Conservation (phyloP, 495 filamentous ascomycete genomes). For the Penicillium diatomitis region DNA sequence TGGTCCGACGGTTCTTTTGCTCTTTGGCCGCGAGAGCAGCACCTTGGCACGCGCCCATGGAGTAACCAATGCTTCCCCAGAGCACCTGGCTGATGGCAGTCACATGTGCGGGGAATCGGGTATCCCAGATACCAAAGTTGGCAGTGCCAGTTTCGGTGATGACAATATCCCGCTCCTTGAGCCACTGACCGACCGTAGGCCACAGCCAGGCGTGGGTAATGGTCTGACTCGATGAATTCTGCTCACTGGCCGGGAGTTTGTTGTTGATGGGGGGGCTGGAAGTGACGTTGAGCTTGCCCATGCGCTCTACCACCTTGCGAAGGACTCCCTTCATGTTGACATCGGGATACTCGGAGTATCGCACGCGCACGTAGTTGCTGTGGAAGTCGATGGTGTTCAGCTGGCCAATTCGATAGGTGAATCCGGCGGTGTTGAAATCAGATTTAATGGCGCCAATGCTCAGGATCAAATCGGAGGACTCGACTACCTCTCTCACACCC, state of each 20-base stretch:
- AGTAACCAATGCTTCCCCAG: slow-evolving; percentile 83
- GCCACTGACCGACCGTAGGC: slow-evolving; percentile 70
- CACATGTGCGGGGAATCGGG: slow-evolving; percentile 66
- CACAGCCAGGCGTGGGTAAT: slow-evolving; percentile 87
- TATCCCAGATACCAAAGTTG: slow-evolving; percentile 87
- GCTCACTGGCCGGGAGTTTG: slow-evolving; percentile 45
- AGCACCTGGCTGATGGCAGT: slow-evolving; percentile 76
- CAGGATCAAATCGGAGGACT: slow-evolving; percentile 74
- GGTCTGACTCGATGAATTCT: slow-evolving; percentile 29
- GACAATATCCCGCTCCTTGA: slow-evolving; percentile 67
- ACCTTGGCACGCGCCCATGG: slow-evolving; percentile 69
- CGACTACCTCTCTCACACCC: slow-evolving; percentile 63
- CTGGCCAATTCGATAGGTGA: slow-evolving; percentile 75
- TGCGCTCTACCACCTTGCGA: slow-evolving; percentile 54
- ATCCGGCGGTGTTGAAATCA: slow-evolving; percentile 88
- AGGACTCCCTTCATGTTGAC: slow-evolving; percentile 84
- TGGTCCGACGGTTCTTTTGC: slow-evolving; percentile 49
- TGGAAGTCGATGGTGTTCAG: slow-evolving; percentile 85
- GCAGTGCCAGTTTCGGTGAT: slow-evolving; percentile 85
- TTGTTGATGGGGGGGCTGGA: slow-evolving; percentile 40
- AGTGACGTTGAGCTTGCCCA: slow-evolving; percentile 47
- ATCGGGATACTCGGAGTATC: slow-evolving; percentile 76
- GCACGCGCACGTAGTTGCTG: slow-evolving; percentile 62
- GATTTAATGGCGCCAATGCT: slow-evolving; percentile 76
- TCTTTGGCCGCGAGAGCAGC: slow-evolving; percentile 66